Conservation (phyloP, 2,329 filamentous ascomycete genomes). For the Shiraia sp. region DNA sequence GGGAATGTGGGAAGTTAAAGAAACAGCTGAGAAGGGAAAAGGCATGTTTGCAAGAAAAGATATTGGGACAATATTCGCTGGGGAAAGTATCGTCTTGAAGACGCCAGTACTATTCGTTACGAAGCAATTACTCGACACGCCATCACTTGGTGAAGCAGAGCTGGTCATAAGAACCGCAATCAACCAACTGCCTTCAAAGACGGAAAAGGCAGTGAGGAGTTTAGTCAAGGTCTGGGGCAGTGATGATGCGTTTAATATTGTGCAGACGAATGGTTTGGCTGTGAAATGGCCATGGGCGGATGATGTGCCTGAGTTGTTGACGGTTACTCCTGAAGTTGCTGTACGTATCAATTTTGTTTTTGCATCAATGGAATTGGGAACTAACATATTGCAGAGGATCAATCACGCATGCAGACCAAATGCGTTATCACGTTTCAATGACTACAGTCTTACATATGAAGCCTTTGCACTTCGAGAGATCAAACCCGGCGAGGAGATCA, state of each 20-base stretch:
- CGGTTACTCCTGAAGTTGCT: conserved; percentile 33
- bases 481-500: conserved; percentile 33
- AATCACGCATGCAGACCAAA: conserved; percentile 43
- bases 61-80: conserved; percentile 21
- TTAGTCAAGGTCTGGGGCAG: conserved; percentile 22
- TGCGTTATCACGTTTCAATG: conserved; percentile 38
- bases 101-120: conserved; percentile 29
- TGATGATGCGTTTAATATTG: conserved; percentile 23
- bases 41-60: conserved; percentile 30
- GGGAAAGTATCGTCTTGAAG: conserved; percentile 28
- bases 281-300: conserved; percentile 28
- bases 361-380: too few species aligned
- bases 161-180: conserved; percentile 23
- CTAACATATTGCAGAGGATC: conserved; percentile 25
- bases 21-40: conserved; percentile 25
- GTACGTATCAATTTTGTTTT: too few species aligned
- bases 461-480: conserved; percentile 34
- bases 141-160: conserved; percentile 8
- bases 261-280: conserved; percentile 29
- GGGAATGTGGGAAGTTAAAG: conserved; percentile 25
- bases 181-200: conserved; percentile 26
- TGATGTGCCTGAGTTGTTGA: conserved; percentile 19
- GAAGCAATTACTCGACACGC: conserved; percentile 13
- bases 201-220: conserved; percentile 12
- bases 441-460: conserved; percentile 29